Evolutionary conservation across 306 rosid genomes (phyloP), one percentile per base, ranked within the genome.

Genomic region (Fragaria ananassa): DNA sequence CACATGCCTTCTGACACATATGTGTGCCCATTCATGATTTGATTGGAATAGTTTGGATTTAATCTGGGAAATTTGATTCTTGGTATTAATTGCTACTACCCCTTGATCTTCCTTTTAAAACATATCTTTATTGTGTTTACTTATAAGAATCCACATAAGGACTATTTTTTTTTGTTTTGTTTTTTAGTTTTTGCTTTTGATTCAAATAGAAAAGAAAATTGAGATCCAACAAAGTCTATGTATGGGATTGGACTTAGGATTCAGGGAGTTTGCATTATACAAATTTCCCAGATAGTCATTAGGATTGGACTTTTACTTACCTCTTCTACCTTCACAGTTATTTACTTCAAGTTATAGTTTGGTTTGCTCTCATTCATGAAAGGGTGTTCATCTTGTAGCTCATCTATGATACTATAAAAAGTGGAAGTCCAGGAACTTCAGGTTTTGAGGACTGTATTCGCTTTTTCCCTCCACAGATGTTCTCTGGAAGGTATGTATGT

Each of bases 401-500:
- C 71, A 94, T 94, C 53, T 94, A 89, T 69, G 98, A 94, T 76
- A 92, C 97, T 44, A 83, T 92, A 57, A 82, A 75, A 83, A 85
- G 91, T 79, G 97, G 96, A 67, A 89, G 89, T 78, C 92, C 96
- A 69, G 98, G 98, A 81, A 92, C 97, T 73, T 89, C 97, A 49
- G 98, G 93, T 75, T 92, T 94, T 88, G 97, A 94, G 91, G 91
- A 89, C 68, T 94, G 98, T 79, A 86, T 92, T 77, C 95, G 90
- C 65, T 89, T 94, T 81, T 94, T 94, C 81, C 98, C 98, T 14
- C 86, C 89, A 46, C 91, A 90, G 81, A 90, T 94, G 95, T 85
- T 92, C 78, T 92, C 98, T 41, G 97, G 97, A 85, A 94, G 98
- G 98, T 88, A 80, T 60, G 76, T 71, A 51, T 62, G 69, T 65